Conservation (phyloP, 2,329 filamentous ascomycete species). For the Canariomyces notabilis region DNA sequence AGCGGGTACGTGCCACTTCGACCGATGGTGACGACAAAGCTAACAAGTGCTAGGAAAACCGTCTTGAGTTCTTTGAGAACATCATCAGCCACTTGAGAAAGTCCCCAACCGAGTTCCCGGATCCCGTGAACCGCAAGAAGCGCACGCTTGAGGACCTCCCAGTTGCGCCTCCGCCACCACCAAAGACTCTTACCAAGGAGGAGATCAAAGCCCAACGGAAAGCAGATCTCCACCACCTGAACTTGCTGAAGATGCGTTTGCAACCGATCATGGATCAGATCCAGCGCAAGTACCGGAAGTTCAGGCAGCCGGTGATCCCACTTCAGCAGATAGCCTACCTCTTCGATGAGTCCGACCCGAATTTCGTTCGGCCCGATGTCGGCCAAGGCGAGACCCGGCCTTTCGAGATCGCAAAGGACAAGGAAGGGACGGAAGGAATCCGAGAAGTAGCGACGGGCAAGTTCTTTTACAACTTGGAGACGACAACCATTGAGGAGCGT, state of each 20-base stretch:
- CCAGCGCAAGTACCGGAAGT: constrained; percentile 82
- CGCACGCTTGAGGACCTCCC: constrained; percentile 73
- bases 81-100: constrained; percentile 74
- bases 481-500: constrained; percentile 90
- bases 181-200: constrained; percentile 64
- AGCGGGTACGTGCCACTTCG: constrained; percentile 42
- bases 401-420: constrained; percentile 74
- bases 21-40: not conserved
- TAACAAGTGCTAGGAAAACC: constrained; percentile 44
- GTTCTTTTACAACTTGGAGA: constrained; percentile 93
- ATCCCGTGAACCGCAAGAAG: constrained; percentile 81
- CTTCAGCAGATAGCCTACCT: constrained; percentile 72
- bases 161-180: constrained; percentile 67
- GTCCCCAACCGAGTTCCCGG: constrained; percentile 78
- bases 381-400: constrained; percentile 56
- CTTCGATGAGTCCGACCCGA: constrained; percentile 76
- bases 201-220: constrained; percentile 77
- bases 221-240: constrained; percentile 76
- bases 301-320: constrained; percentile 74
- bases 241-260: constrained; percentile 80
- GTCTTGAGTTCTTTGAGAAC: constrained; percentile 73
- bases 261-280: constrained; percentile 98
- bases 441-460: constrained; percentile 71
- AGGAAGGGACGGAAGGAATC: constrained; percentile 71
- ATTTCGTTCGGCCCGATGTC: constrained; percentile 57